Percentiles rank a stretch among this genome's conserved stretches.
Evolutionary conservation across 1,284 basidiomycete genomes (phyloP).

Genomic region (Ceratobasidium sp.): DNA sequence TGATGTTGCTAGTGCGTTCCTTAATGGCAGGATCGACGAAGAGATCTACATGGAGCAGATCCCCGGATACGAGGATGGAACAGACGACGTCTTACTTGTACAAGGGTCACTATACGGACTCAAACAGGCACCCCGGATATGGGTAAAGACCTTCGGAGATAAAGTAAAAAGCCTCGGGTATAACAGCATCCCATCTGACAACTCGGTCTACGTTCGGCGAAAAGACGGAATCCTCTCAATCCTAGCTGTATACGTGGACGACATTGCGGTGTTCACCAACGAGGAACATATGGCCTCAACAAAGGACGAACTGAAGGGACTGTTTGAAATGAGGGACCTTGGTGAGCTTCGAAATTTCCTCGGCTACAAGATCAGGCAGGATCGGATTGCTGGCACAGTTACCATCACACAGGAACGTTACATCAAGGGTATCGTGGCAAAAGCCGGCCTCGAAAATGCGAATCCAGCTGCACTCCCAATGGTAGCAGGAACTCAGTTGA

Average conservation of each 20-base stretch:
- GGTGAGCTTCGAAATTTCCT: slow-evolving; percentile 30
- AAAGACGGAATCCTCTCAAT: background rate
- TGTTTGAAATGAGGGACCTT: slow-evolving; percentile 35
- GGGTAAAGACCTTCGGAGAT: background rate
- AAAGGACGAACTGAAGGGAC: background rate
- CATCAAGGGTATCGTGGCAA: background rate
- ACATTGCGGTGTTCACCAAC: slow-evolving; percentile 4
- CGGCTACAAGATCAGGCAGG: slow-evolving; percentile 8
- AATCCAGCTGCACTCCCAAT: slow-evolving; percentile 4
- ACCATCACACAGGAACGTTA: background rate
- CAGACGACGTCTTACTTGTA: slow-evolving; percentile 38
- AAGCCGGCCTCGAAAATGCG: background rate
- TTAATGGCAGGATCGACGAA: slow-evolving; percentile 56
- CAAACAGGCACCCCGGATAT: slow-evolving; percentile 50
- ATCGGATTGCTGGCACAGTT: background rate
- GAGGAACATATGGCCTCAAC: background rate
- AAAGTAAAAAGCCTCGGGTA: background rate
- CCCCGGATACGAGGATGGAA: slow-evolving; percentile 51
- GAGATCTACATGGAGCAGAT: slow-evolving; percentile 61
- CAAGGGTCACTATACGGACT: slow-evolving; percentile 53
- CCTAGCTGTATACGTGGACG: slow-evolving; percentile 34
- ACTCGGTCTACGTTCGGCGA: background rate
- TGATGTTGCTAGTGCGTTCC: slow-evolving; percentile 57
- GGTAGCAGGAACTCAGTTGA: background rate
- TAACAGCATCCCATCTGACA: background rate